These are phyloP conservation scores for Solanum piurae DNA, from an alignment of 257 asterid species.

Conservation along the genomic window DNA sequence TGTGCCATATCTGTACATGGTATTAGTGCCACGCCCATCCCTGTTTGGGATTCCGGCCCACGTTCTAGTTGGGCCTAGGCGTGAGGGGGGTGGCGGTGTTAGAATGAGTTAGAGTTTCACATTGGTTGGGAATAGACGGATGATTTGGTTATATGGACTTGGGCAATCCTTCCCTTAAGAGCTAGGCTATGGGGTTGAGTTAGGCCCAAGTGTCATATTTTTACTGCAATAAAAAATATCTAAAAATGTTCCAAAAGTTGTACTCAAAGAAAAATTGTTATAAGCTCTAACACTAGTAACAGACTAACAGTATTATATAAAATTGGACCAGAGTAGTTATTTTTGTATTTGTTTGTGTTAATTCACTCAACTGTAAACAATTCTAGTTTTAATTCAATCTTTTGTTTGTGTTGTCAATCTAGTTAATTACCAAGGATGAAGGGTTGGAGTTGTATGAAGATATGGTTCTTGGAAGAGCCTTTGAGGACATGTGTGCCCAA, in stretches of 20 bases:
- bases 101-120: background rate
- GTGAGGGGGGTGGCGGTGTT: background rate
- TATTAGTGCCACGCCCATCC: background rate
- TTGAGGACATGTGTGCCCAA: slow-evolving; percentile 99
- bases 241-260: background rate
- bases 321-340: background rate
- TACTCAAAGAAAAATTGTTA: background rate
- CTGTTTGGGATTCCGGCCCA: background rate
- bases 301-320: background rate
- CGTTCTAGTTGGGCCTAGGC: background rate
- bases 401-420: background rate
- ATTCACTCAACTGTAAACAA: background rate
- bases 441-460: slow-evolving; percentile 79
- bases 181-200: background rate
- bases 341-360: background rate
- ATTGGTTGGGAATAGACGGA: background rate
- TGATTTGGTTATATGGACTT: background rate
- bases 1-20: background rate
- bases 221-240: background rate
- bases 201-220: background rate
- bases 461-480: slow-evolving; percentile 78
- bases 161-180: accelerated
- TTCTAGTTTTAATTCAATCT: background rate
- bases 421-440: slow-evolving; percentile 86
- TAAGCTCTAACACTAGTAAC: background rate